Conservation (phyloP, 2,329 filamentous ascomycete species). For the Neofusicoccum ribis region DNA sequence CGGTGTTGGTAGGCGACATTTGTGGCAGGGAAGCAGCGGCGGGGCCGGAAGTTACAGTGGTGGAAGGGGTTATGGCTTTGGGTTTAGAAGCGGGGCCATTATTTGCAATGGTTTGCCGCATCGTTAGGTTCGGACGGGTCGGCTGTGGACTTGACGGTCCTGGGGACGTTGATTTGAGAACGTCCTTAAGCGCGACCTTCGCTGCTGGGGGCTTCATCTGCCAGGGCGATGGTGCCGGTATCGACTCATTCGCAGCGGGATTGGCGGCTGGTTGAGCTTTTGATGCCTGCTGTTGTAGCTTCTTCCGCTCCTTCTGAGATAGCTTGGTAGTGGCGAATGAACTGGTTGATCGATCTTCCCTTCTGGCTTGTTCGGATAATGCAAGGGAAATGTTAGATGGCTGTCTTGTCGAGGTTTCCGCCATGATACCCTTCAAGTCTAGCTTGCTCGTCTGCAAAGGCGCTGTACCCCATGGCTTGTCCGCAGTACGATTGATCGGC, state of each 20-base stretch:
- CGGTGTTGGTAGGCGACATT: slow-evolving; percentile 21
- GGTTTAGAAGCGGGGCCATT: slow-evolving; percentile 30
- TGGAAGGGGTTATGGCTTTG: slow-evolving; percentile 26
- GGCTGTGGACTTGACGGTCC: slow-evolving; percentile 32
- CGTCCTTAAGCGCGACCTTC: slow-evolving; percentile 51
- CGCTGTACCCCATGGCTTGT: slow-evolving; percentile 54
- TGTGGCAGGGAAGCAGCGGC: slow-evolving; percentile 25
- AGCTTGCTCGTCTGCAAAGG: slow-evolving; percentile 63
- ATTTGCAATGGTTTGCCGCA: slow-evolving; percentile 59
- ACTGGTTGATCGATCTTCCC: slow-evolving; percentile 35
- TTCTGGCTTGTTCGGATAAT: slow-evolving; percentile 49
- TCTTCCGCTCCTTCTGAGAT: slow-evolving; percentile 92
- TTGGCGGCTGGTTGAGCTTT: not conserved
- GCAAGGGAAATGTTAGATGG: slow-evolving; percentile 56
- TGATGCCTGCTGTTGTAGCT: slow-evolving; percentile 37
- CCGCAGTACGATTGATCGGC: slow-evolving; percentile 24
- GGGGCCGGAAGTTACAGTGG: slow-evolving; percentile 23
- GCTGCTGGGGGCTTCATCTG: slow-evolving; percentile 56
- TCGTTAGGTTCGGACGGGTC: slow-evolving; percentile 55
- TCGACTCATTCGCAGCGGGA: slow-evolving; percentile 11
- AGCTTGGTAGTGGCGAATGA: slow-evolving; percentile 57
- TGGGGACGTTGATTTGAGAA: slow-evolving; percentile 36
- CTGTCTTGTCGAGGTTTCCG: slow-evolving; percentile 47
- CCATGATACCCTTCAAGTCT: slow-evolving; percentile 77
- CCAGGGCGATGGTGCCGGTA: slow-evolving; percentile 58